These are phyloP conservation scores for Lactarius sanguifluus DNA, from an alignment of 768 basidiomycete species.

Conservation along the genomic window DNA sequence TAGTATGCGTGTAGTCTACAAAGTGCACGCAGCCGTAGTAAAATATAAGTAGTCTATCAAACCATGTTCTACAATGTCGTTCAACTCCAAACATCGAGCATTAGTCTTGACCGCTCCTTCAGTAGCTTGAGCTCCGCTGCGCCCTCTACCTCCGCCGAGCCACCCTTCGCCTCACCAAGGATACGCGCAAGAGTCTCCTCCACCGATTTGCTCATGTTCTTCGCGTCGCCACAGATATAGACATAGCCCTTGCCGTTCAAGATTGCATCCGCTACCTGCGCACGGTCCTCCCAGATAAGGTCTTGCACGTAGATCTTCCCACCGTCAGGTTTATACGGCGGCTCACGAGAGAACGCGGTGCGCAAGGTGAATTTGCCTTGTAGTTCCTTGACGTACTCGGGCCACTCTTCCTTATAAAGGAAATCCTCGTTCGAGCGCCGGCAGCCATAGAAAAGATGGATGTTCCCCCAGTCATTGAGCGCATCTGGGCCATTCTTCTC, in stretches of 20 bases:
- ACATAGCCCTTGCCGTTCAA: constrained; percentile 95
- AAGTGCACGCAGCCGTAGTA: neutral
- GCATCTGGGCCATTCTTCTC: constrained; percentile 96
- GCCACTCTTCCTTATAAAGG: constrained; percentile 95
- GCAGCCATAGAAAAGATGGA: constrained; percentile 96
- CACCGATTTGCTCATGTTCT: constrained; percentile 93
- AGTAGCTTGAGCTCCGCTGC: constrained; percentile 88
- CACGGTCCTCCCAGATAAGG: constrained; percentile 83
- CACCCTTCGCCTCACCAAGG: constrained; percentile 93
- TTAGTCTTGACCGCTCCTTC: constrained; percentile 88
- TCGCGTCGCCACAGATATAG: constrained; percentile 96
- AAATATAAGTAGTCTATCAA: constrained; percentile 4
- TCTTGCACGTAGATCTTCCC: constrained; percentile 99
- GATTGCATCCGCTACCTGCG: constrained; percentile 82
- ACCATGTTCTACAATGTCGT: constrained; percentile 5
- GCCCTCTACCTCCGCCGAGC: constrained; percentile 83
- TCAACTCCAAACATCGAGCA: constrained; percentile 90
- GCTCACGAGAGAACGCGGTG: constrained; percentile 86
- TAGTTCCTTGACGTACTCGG: constrained; percentile 79
- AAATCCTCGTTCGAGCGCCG: constrained; percentile 87
- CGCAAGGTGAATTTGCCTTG: constrained; percentile 90
- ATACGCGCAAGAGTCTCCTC: constrained; percentile 84
- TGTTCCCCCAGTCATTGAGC: constrained; percentile 91
- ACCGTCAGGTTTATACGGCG: constrained; percentile 82
- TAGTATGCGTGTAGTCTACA: constrained; percentile 22